These are phyloP conservation scores for Cylindricascospora bacillispora DNA, from an alignment of 1,139 yeast species.

Conservation along the genomic window DNA sequence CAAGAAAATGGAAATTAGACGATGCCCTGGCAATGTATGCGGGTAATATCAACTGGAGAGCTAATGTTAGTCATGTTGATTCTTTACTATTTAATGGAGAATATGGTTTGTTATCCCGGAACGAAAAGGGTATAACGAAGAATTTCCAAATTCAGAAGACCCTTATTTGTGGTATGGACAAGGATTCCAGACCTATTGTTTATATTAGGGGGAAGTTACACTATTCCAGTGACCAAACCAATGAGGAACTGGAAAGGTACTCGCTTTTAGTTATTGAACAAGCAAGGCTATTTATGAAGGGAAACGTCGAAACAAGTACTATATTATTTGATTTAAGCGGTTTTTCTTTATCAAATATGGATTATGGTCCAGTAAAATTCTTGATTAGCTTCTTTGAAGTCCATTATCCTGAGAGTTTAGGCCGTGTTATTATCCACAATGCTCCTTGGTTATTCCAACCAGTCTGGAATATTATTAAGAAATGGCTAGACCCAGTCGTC, in stretches of 20 bases:
- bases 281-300: conserved; percentile 48
- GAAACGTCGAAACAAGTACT: conserved; percentile 59
- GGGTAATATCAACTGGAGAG: conserved; percentile 58
- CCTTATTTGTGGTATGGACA: conserved; percentile 52
- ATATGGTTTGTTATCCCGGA: conserved; percentile 25
- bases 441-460: conserved; percentile 89
- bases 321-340: conserved; percentile 66
- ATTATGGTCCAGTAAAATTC: conserved; percentile 68
- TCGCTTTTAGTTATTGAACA: conserved; percentile 60
- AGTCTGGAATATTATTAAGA: conserved; percentile 73
- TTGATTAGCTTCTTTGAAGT: conserved; percentile 70
- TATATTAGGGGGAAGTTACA: conserved; percentile 63
- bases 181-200: conserved; percentile 54
- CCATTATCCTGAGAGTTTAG: conserved; percentile 78
- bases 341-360: conserved; percentile 71
- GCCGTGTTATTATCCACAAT: conserved; percentile 62
- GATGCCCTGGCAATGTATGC: conserved; percentile 55
- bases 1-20: conserved; percentile 60
- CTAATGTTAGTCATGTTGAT: conserved; percentile 44
- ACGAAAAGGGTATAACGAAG: conserved; percentile 24
- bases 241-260: conserved; percentile 51
- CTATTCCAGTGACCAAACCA: conserved; percentile 56
- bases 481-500: conserved; percentile 83
- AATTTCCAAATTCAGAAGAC: conserved; percentile 45
- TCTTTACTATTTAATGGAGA: conserved; percentile 52